These are phyloP conservation scores for Simmondsia chinensis DNA, from an alignment of 148 eudicot genomes.

Conservation along the genomic window DNA sequence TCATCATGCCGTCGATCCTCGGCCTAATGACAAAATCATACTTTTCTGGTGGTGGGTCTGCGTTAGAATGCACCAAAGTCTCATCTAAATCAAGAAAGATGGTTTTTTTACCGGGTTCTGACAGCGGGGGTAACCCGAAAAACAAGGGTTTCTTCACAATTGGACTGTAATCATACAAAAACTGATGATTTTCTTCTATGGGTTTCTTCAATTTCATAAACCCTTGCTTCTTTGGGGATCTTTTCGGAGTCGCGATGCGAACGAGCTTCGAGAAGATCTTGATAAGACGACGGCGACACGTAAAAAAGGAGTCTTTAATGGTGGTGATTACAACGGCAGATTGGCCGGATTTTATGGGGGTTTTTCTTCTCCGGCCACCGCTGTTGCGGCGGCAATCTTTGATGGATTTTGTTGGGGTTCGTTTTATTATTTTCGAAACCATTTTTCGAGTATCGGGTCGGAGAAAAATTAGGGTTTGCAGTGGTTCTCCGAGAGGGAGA, in stretches of 20 bases:
- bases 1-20: constrained; percentile 44
- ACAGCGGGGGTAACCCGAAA: constrained; percentile 31
- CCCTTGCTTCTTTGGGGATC: constrained; percentile 33
- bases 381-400: constrained; percentile 22
- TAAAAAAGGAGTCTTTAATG: constrained; percentile 41
- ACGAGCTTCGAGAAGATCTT: constrained; percentile 68
- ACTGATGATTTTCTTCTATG: constrained; percentile 4
- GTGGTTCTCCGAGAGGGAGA: neutral
- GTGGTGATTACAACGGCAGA: constrained; percentile 39
- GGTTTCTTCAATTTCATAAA: constrained; percentile 31
- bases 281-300: constrained; percentile 62
- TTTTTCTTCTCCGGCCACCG: constrained; percentile 19
- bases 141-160: constrained; percentile 32
- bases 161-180: no score
- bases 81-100: constrained; percentile 76
- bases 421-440: constrained; percentile 58
- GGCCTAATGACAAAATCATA: constrained; percentile 68
- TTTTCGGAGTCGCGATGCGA: constrained; percentile 44
- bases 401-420: constrained; percentile 56
- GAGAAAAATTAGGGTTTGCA: neutral
- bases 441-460: constrained; percentile 16
- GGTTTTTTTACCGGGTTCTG: constrained; percentile 23
- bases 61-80: constrained; percentile 60
- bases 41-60: constrained; percentile 31
- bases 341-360: constrained; percentile 26